Evolutionary conservation across 139 green algal species (phyloP), one percentile per base, ranked within the genome.

Genomic region (Chlorella sp.): DNA sequence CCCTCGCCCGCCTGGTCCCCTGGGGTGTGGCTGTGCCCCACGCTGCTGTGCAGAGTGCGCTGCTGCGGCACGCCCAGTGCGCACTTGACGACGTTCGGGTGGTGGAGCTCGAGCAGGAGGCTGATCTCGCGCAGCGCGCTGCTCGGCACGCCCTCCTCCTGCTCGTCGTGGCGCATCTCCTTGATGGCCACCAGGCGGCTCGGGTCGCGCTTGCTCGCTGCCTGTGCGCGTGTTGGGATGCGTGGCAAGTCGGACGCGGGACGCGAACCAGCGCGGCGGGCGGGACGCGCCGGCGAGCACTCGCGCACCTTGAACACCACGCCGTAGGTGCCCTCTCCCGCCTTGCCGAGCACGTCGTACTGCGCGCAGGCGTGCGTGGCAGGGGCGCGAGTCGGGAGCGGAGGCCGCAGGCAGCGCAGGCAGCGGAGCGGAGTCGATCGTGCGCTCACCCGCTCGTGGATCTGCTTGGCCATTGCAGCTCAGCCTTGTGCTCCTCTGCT

Each of bases 61-160:
- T 55, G 42, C 42, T 55, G 42, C 42, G 42, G 17, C 42, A 55
- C 10, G 42, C 26, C 5, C n/a, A n/a, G n/a, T n/a, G 35, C 64
- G 5, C 30, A 82, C 78, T 71, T 70, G 2, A 83, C 78, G 1
- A 86, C 73, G 31, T 86, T 82, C 26, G 74, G 36, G 69, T 85
- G 74, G 24, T 79, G 73, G 59, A 97, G 80, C 74, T 96, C 88
- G 60, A 91, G 87, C 24, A 97, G 73, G 69, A 96, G 66, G 0
- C 87, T 84, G 10, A 96, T 92, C 83, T 97, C 92, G 1, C 92
- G 74, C 60, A 97, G 86, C 1, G 91, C 83, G 1, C 80, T 88
- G 61, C 66, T 82, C 2, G 89, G 88, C 33, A 96, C 75, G 35
- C 92, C 92, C 69, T 97, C 67, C 42, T 72, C 67, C 67, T 72